Conservation (phyloP, 495 filamentous ascomycete genomes). For the Thozetella sp. region DNA sequence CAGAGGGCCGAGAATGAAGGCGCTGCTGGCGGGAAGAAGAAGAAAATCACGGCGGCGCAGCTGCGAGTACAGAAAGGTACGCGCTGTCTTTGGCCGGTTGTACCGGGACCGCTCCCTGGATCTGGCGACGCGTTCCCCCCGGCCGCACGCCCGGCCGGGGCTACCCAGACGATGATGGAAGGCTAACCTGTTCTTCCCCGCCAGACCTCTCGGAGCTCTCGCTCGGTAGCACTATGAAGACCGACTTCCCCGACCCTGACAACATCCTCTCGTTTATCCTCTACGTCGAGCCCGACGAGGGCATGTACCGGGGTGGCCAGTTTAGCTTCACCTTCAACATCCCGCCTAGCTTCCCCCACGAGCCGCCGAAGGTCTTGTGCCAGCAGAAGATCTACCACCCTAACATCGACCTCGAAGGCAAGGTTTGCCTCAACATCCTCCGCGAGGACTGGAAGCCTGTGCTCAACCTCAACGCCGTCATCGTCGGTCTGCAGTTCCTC, state of each 20-base stretch:
- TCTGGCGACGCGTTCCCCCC: background rate
- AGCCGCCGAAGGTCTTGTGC: slow-evolving; percentile 97
- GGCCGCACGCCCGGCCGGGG: too few relatives aligned
- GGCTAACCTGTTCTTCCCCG: background rate
- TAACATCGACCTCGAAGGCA: slow-evolving; percentile 97
- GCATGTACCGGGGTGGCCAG: slow-evolving; percentile 90
- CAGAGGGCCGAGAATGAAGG: slow-evolving; percentile 85
- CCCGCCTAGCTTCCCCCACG: slow-evolving; percentile 94
- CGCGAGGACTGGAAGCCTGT: slow-evolving; percentile 99
- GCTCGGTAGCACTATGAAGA: slow-evolving; percentile 88
- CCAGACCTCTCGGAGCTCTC: slow-evolving; percentile 91
- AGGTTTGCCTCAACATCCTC: slow-evolving; percentile 96
- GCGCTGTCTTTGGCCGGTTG: too few relatives aligned
- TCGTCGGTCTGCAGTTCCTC: slow-evolving; percentile 95
- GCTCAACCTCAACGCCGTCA: slow-evolving; percentile 92
- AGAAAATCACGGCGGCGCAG: slow-evolving; percentile 97
- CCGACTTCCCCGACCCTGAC: slow-evolving; percentile 89
- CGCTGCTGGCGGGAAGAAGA: slow-evolving; percentile 78
- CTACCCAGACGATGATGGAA: too few relatives aligned
- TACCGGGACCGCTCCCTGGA: slow-evolving; percentile 1
- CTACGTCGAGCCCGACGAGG: slow-evolving; percentile 94
- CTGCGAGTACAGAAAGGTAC: slow-evolving; percentile 94
- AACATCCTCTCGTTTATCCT: slow-evolving; percentile 96
- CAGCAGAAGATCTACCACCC: slow-evolving; percentile 99
- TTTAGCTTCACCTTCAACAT: slow-evolving; percentile 94